Base-by-base conservation (phyloP, 1,284 basidiomycete genomes). In the Ceraceosorus guamensis region DNA sequence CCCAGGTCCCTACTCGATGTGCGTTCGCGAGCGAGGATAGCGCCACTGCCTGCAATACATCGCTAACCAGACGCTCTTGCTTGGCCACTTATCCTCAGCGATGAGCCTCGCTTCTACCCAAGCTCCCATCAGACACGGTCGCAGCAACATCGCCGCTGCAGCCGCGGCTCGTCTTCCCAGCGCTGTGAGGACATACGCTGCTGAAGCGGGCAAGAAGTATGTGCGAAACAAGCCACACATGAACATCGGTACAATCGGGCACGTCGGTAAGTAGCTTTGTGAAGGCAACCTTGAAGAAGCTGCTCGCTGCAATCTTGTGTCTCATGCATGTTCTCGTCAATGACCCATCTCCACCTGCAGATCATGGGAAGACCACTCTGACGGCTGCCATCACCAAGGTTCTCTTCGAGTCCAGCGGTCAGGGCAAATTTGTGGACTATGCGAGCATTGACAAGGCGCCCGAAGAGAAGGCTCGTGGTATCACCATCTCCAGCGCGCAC, bases 401-500 rank as follows among this genome's bases (percentile, higher is more conserved):
- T 61, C 84, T 98, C 56, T 80, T 93, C 43, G 83, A 86, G 65
- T 53, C 61, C 16, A 86, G 87, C 66, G 88, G 87, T 54, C 78
- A 78, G 55, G 92, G 91, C 65, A 91, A 87, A 78, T 98, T 99
- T 79, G 88, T 95, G 66, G 93, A 93, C 83, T 99, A 99, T 81
- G 84, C 84, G 55, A 86, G 91, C 79, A 99, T 99, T 75, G 95
- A 99, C 87, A 96, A 91, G 82, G 95, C 95, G n/a, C 95, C 95
- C 8, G 95, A 99, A 79, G 95, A 99, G 82, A 95, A 92, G 80
- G 93, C 93, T 58, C 89, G 95, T 79, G 95, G 95, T 81, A 98
- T 99, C 79, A 99, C 95, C 67, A 99, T 99, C 77, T 79, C 80
- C 55, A 82, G 82, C 44, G 81, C 82, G 52, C 95, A 99, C 78